These are phyloP conservation scores for Neopestalotiopsis rosae DNA, from an alignment of 2,329 filamentous ascomycete species.

Conservation along the genomic window DNA sequence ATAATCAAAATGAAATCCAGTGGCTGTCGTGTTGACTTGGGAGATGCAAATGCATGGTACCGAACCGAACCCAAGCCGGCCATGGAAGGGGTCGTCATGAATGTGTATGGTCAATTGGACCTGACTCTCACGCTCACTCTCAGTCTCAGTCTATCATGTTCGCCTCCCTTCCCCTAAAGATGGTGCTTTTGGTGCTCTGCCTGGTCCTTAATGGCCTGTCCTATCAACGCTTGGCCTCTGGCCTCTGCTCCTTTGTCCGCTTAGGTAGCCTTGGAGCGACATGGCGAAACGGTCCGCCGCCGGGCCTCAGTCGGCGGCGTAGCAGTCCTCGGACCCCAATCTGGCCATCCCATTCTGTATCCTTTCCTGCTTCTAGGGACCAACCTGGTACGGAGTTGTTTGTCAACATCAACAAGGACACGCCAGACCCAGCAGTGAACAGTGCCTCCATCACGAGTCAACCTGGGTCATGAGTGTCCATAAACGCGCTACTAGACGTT, in stretches of 20 bases:
- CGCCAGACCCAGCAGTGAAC: background rate
- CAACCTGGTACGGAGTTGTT: background rate
- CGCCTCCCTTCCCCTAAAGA: background rate
- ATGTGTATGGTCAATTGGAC: background rate
- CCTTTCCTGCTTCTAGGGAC: background rate
- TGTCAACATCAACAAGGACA: background rate
- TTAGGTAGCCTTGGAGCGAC: background rate
- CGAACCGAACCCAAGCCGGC: background rate
- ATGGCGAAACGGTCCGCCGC: conserved; percentile 9
- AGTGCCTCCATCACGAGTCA: conserved; percentile 6
- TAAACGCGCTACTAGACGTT: background rate
- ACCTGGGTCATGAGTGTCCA: background rate
- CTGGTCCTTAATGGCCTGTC: background rate
- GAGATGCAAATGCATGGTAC: background rate
- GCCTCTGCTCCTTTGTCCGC: background rate
- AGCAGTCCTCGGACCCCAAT: conserved; percentile 6
- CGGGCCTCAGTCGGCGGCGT: background rate
- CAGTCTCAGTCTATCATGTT: background rate
- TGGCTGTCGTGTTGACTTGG: background rate
- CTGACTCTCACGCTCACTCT: background rate
- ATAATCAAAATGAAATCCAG: background rate
- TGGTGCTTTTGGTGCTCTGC: background rate
- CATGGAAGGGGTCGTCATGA: background rate
- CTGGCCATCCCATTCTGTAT: background rate
- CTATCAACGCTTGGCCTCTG: background rate